phyloP scores from a whole-genome alignment of 371 early-diverging fungal species.

The Mucor irregularis region DNA sequence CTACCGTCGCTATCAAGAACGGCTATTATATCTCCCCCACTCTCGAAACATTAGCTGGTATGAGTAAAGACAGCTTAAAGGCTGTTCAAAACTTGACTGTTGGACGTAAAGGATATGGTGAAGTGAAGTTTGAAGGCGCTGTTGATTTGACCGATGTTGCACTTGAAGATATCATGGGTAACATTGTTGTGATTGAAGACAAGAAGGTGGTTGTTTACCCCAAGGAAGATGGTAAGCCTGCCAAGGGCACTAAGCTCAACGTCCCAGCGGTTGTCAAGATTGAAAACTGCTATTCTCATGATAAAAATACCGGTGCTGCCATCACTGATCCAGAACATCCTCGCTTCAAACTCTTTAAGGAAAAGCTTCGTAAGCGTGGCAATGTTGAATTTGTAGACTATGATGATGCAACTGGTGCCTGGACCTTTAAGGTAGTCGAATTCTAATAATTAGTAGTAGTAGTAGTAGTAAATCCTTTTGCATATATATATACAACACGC shows the following conservation, averaged over 20 bases:
- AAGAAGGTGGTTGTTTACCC: slow-evolving; percentile 83
- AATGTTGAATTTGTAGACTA: slow-evolving; percentile 82
- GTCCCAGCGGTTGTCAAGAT: slow-evolving; percentile 83
- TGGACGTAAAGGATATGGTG: slow-evolving; percentile 71
- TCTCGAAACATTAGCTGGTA: slow-evolving; percentile 32
- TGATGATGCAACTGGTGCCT: slow-evolving; percentile 70
- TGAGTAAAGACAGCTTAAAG: slow-evolving; percentile 70
- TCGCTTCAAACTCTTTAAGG: slow-evolving; percentile 68
- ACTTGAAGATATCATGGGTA: slow-evolving; percentile 78
- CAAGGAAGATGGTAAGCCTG: slow-evolving; percentile 73
- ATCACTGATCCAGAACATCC: slow-evolving; percentile 72
- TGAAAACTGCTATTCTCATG: slow-evolving; percentile 78
- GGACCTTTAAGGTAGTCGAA: slow-evolving; percentile 88
- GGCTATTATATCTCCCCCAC: slow-evolving; percentile 43
- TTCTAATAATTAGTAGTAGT: slow-evolving; percentile 78
- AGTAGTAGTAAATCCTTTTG: too few species aligned
- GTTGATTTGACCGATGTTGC: slow-evolving; percentile 78
- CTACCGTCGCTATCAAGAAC: slow-evolving; percentile 20
- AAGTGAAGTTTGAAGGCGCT: slow-evolving; percentile 72
- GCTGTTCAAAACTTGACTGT: slow-evolving; percentile 75
- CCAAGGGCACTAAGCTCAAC: slow-evolving; percentile 86
- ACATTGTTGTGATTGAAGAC: slow-evolving; percentile 70
- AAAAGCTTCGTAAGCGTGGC: slow-evolving; percentile 63
- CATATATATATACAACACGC: too few species aligned
- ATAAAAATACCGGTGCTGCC: slow-evolving; percentile 71